Base-by-base conservation (phyloP, 305 asterid genomes). In the Fraxinus platypoda region DNA sequence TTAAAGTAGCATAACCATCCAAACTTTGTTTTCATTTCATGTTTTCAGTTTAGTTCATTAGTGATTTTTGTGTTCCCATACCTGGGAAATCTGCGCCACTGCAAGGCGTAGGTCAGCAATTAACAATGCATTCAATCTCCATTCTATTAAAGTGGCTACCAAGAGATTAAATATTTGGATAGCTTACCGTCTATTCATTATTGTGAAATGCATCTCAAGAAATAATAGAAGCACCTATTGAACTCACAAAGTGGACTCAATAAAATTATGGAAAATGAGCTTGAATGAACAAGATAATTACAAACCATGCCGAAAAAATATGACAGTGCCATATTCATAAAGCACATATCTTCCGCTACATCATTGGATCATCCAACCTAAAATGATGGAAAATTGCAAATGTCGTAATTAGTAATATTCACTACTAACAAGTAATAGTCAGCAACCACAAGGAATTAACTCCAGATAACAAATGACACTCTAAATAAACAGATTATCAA, bases 271-370 rank as follows among this genome's bases (percentile, higher is more conserved):
- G 31, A 78, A 30, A 9, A 23, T 11, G 15, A 78, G 75, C 37
- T 26, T 23, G 59, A 31, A 84, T 2, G 70, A 84, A 79, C 79
- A 71, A 83, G 78, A 77, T n/a, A 73, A 2, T 77, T 78, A 87
- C 97, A 76, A 83, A 94, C 99, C 99, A 86, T 93, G 88, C 76
- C 99, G 89, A 85, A 97, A 97, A 83, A 92, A 81, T 97, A 97
- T 11, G 99, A 94, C 71, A 90, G 85, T 78, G 89, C 85, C 74
- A 87, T 85, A 78, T 93, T 94, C 82, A 85, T 94, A 88, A 97
- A 97, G 93, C 98, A 97, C 75, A 96, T 94, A 82, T 97, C 99
- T 88, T 97, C 98, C 37, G 99, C 98, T 46, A 93, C 97, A 97
- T 88, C 8, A 91, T 85, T 34, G 99, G 99, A 71, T 96, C 99